Percentiles rank a stretch among this genome's conserved stretches.
Evolutionary conservation across 1,284 basidiomycete genomes (phyloP).

Genomic region (Ustilago loliicola): DNA sequence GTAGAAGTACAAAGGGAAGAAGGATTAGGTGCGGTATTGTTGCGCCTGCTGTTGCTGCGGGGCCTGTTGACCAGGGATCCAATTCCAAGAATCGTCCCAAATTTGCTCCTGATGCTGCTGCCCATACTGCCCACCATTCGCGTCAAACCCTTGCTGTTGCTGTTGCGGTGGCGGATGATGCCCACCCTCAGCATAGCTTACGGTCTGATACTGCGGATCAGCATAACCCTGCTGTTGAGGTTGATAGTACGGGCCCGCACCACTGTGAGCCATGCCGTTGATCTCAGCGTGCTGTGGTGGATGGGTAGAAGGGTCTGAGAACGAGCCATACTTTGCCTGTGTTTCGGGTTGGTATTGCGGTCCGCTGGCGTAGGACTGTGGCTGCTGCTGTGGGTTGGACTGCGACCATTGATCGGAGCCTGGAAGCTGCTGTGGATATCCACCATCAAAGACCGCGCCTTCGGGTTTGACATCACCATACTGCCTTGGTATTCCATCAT

Average conservation of each 20-base stretch:
- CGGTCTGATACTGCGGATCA: constrained; percentile 7
- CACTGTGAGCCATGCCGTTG: too few relatives aligned
- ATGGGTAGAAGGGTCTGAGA: neutral
- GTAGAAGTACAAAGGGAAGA: neutral
- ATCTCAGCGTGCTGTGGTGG: neutral
- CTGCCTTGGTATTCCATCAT: constrained; percentile 6
- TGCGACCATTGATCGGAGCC: constrained; percentile 2
- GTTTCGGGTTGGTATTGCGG: neutral
- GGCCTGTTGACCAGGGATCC: constrained; percentile 15
- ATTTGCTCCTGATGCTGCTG: constrained; percentile 4
- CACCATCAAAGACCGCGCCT: neutral
- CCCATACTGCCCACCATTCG: neutral
- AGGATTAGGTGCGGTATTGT: constrained; percentile 14
- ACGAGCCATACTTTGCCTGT: constrained; percentile 2
- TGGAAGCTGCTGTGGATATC: neutral
- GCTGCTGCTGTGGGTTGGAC: neutral
- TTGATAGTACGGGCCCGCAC: constrained; percentile 7
- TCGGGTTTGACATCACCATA: neutral
- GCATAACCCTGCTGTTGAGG: constrained; percentile 6
- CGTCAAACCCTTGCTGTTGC: neutral
- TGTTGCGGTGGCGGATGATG: neutral
- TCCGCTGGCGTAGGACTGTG: neutral
- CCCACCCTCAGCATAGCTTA: neutral
- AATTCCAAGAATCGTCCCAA: constrained; percentile 35
- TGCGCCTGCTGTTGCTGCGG: constrained; percentile 16